Conservation (phyloP, 441 rosid species). For the Viola pubescens region DNA sequence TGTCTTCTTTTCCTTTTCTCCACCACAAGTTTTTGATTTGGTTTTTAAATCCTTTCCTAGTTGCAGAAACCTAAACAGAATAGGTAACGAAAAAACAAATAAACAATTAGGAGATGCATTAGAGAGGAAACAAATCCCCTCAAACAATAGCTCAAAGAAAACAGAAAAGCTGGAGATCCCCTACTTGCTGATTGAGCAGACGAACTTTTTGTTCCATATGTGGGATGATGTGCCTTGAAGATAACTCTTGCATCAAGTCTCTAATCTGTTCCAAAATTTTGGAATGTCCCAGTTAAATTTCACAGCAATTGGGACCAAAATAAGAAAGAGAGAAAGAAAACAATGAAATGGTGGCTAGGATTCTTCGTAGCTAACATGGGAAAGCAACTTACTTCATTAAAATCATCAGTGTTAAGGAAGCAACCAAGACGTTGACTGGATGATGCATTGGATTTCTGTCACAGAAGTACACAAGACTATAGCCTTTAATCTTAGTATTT, state of each 20-base stretch:
- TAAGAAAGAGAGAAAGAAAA: background rate
- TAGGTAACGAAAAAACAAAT: background rate
- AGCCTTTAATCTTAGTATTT: constrained; percentile 17
- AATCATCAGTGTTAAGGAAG: constrained; percentile 71
- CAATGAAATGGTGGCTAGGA: background rate
- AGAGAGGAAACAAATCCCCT: constrained; percentile 4
- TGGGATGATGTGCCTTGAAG: constrained; percentile 90
- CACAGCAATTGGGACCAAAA: background rate
- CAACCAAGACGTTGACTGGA: constrained; percentile 53
- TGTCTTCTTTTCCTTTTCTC: constrained; percentile 98
- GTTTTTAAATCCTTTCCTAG: constrained; percentile 95
- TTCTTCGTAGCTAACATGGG: constrained; percentile 7
- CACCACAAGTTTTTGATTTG: constrained; percentile 97
- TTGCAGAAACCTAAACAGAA: constrained; percentile 64
- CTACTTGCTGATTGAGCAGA: constrained; percentile 85
- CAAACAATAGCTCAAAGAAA: constrained; percentile 9
- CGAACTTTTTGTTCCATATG: constrained; percentile 97
- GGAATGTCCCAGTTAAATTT: background rate
- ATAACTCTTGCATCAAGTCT: constrained; percentile 80
- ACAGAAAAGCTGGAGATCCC: constrained; percentile 16
- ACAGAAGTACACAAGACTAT: constrained; percentile 25
- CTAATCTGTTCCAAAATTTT: constrained; percentile 57
- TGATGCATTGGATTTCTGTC: constrained; percentile 58
- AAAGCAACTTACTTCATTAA: constrained; percentile 51
- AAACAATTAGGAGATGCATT: constrained; percentile 22